These are phyloP conservation scores for Echria macrotheca DNA, from an alignment of 495 filamentous ascomycete species.

Conservation along the genomic window DNA sequence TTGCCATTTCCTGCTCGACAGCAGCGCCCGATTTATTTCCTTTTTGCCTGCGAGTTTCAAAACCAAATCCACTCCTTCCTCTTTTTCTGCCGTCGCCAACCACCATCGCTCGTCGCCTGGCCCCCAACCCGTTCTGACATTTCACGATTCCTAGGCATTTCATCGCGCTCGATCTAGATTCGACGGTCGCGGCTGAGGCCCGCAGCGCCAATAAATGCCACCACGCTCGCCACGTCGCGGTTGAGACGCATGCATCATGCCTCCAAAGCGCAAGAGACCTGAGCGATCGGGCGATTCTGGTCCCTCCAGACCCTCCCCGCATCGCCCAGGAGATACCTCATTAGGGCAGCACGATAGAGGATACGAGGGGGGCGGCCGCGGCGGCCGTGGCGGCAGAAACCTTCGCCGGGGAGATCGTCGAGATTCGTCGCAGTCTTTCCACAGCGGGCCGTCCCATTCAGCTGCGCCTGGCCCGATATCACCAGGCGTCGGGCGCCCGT, in stretches of 20 bases:
- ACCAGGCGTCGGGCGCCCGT: conserved; percentile 36
- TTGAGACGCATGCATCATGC: conserved; percentile 34
- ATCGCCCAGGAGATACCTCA: conserved; percentile 44
- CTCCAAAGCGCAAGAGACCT: conserved; percentile 51
- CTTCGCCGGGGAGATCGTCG: conserved; percentile 38
- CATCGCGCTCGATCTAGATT: too few species aligned
- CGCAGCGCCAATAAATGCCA: conserved; percentile 23
- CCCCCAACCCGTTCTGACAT: background rate
- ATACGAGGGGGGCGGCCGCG: conserved; percentile 27
- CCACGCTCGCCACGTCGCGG: conserved; percentile 8
- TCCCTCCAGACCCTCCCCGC: conserved; percentile 44
- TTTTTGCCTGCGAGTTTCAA: too few species aligned
- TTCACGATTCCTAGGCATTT: conserved; percentile 1
- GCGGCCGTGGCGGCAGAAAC: conserved; percentile 20
- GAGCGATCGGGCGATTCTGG: conserved; percentile 41
- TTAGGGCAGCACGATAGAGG: conserved; percentile 48
- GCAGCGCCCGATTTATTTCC: conserved; percentile 1
- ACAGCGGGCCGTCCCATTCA: conserved; percentile 10
- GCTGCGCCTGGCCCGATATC: conserved; percentile 26
- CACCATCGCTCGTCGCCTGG: too few species aligned
- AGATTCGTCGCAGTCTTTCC: conserved; percentile 35
- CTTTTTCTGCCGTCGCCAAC: too few species aligned
- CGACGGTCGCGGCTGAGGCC: conserved; percentile 14
- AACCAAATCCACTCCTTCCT: too few species aligned
- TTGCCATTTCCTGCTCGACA: background rate